Base-by-base conservation (phyloP, 768 basidiomycete species). In the Amylocystis lapponica region DNA sequence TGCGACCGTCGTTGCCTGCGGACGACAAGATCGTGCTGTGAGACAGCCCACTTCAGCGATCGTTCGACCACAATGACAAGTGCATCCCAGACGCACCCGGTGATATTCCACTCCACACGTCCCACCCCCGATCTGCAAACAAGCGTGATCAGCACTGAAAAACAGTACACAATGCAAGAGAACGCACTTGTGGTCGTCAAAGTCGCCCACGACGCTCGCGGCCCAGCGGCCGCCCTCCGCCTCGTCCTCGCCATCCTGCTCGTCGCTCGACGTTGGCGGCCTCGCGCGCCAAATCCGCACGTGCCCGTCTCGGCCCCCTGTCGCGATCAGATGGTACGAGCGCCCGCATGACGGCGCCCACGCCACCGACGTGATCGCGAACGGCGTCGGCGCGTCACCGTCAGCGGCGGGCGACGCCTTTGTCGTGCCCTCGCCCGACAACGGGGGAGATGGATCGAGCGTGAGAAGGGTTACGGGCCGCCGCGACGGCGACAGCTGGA, bases 281-380 rank as follows among this genome's bases (percentile, higher is more conserved):
- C 73, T 75, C 22, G 96, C 68, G 49, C 81, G 80, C 93, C 93
- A 97, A 49, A 99, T 88, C 48, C 91, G 67, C 11, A 97, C 92
- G 34, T 78, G 75, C 1, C 93, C 92, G 59, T 96, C 93, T 23
- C 92, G 73, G 23, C 80, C 72, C 13, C 93, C 96, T 0, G 91
- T 89, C 2, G 95, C 96, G 46, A 98, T 75, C 29, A 97, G 83
- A 56, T 98, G 95, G 63, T 92, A 95, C 1, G 88, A 88, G 21
- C 96, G 75, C 5, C 95, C 96, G 47, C 91, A 95, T 0, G 85
- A 85, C 0, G 96, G 89, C 0, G 95, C 92, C 94, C 94, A 99
- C 13, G 92, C 72, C 27, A 98, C 77, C 23, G 84, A 82, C 0
- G 86, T 87, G 38, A 95, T 76, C 2, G 94, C 78, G 30, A 70